Evolutionary conservation across 2,329 filamentous ascomycete genomes (phyloP), one percentile per base, ranked within the genome.

Genomic region (Epicoccum sorghinum): DNA sequence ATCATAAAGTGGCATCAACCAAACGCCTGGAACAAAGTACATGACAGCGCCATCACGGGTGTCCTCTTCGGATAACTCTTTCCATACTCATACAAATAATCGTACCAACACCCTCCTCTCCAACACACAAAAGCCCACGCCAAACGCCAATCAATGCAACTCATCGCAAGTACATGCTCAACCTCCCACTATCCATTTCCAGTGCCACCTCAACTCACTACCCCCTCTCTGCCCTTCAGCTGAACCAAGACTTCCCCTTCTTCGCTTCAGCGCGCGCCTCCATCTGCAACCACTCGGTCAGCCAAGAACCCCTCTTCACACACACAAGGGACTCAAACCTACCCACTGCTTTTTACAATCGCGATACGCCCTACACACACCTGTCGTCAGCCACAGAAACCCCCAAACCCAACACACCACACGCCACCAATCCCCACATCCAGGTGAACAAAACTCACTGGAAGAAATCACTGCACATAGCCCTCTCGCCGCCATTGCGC

Each of bases 301-400:
- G 58, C 41, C 1, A 37, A 27, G 5, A 5, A 6, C 13, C 7
- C n/a, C 27, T 18, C 18, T 27, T 42, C 18, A 18, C 18, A 18
- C 18, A 18, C 18, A 18, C 10, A 3, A 9, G 5, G 10, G 13
- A 27, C 18, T 25, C 46, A 12, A 42, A 78, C 85, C 67, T 82
- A 96, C 92, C 93, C 93, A 97, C 79, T 88, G 84, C 78, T 96
- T 93, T 76, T 97, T 97, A 78, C 93, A 98, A 59, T 96, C 91
- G 55, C 92, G 86, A 75, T 97, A 98, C 45, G 92, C 92, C 77
- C 92, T 96, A 35, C 9, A 7, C 0, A 18, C 8, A n/a, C 36
- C 38, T 18, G 12, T 13, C 33, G 18, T 18, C 18, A 18, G 18
- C 18, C 18, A 18, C 18, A 18, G 18, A 18, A 35, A 8, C 8